Conservation (phyloP, 169 alveolate species). For the Plasmodium relictum region DNA sequence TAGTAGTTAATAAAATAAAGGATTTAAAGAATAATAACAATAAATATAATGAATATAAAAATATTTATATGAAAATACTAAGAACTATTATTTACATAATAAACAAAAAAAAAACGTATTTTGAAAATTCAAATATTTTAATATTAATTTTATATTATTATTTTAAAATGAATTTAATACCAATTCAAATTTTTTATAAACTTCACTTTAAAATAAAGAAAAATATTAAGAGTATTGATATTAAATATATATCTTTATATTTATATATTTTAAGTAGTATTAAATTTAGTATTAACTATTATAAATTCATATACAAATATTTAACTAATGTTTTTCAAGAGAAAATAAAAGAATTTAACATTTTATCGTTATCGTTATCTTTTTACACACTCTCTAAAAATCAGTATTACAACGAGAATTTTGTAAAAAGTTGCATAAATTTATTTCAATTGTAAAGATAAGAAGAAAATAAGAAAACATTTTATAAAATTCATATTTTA, state of each 20-base stretch:
- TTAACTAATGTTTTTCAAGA: conserved; percentile 18
- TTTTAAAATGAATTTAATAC: conserved; percentile 57
- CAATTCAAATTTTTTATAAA: conserved; percentile 66
- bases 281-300: conserved; percentile 26
- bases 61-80: conserved; percentile 38
- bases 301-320: conserved; percentile 35
- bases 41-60: conserved; percentile 34
- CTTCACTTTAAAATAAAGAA: conserved; percentile 42
- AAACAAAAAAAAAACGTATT: conserved; percentile 13
- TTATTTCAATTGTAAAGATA: conserved; percentile 9
- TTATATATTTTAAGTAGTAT: conserved; percentile 44
- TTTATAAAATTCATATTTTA: neutral
- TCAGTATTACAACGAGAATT: conserved; percentile 25
- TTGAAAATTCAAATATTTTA: conserved; percentile 46
- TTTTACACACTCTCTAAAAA: conserved; percentile 54
- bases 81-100: conserved; percentile 34
- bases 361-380: conserved; percentile 34
- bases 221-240: conserved; percentile 47
- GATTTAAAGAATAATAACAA: neutral
- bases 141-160: conserved; percentile 32
- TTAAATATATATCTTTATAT: conserved; percentile 36
- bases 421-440: conserved; percentile 13
- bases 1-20: neutral
- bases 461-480: neutral
- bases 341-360: conserved; percentile 15